A percentile compares a stretch with the other conserved stretches of the same genome.
Conservation (phyloP, 768 basidiomycete genomes). For the Dacryopinax primogenitus region DNA sequence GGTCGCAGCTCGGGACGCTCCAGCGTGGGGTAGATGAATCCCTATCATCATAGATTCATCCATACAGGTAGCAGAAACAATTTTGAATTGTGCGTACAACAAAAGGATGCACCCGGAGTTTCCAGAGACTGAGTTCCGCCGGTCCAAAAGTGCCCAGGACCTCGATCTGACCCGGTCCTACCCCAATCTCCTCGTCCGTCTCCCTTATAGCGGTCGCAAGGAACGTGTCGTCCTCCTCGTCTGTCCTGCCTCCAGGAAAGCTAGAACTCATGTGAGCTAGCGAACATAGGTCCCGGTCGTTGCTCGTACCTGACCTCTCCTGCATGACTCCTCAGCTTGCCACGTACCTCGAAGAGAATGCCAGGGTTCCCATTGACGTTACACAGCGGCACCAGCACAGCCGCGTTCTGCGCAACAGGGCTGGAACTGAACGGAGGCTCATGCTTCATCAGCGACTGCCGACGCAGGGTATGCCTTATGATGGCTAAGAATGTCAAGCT, state of each 20-base stretch:
- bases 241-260: constrained; percentile 63
- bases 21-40: constrained; percentile 12
- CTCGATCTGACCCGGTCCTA: constrained; percentile 47
- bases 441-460: background rate
- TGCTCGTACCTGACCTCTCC: constrained; percentile 63
- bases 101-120: constrained; percentile 60
- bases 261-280: constrained; percentile 26
- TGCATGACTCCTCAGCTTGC: constrained; percentile 51
- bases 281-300: background rate
- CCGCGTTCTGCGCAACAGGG: constrained; percentile 31
- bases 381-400: constrained; percentile 64
- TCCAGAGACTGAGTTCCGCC: constrained; percentile 43
- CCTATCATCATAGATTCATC: constrained; percentile 26
- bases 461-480: background rate
- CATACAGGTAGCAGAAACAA: background rate
- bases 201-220: constrained; percentile 53
- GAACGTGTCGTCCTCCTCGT: constrained; percentile 45
- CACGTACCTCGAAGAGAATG: constrained; percentile 58
- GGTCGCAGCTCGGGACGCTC: background rate
- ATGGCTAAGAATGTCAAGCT: background rate
- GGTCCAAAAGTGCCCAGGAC: constrained; percentile 54
- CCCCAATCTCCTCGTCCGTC: constrained; percentile 60
- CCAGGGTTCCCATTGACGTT: constrained; percentile 56
- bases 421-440: background rate
- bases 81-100: constrained; percentile 43